Evolutionary conservation across 768 basidiomycete species (phyloP), one percentile per base, ranked within the genome.

Genomic region (Kwoniella heveanensis): DNA sequence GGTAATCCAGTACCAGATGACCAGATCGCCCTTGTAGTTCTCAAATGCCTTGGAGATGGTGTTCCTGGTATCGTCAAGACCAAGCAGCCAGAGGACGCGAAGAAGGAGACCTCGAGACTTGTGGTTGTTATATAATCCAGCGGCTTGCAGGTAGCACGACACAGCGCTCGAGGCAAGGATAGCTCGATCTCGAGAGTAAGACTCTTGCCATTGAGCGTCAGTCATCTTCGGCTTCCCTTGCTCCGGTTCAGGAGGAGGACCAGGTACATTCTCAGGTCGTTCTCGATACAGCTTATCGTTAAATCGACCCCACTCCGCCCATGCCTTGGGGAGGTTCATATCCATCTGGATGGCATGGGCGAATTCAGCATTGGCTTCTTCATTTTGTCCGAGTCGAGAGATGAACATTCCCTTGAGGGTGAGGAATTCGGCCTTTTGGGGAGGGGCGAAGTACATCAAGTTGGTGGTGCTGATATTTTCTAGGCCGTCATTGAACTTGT

Each of bases 401-500:
- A 95, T 88, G 83, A 99, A 99, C 91, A 99, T 94, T 44, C 92
- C 96, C 80, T 99, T 99, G 76, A 98, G 83, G 3, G 94, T 97
- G 80, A 92, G 92, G 81, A 99, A 99, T 78, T 99, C 95, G 49
- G 96, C 93, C 78, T 99, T 99, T 78, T 99, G 96, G 2, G 86
- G 81, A 7, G 83, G 86, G 21, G 93, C 91, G 82, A 99, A 99
- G 83, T 97, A 99, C 85, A 95, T 91, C 61, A 99, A 83, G 78
- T 99, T 99, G 15, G 96, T 99, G 74, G 97, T 98, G 80, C 97
- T 99, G 84, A 99, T 99, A 60, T 96, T 93, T 77, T 99, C 96
- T 48, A 99, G 82, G 26, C 96, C 96, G 3, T 92, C 91, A 69
- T 91, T 88, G 62, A 96, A 86, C 77, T 97, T 93, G 64, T 89